Percentiles rank a stretch among this genome's conserved stretches.
Conservation (phyloP, 2,329 filamentous ascomycete genomes). For the Beauveria scarabaeidicola region DNA sequence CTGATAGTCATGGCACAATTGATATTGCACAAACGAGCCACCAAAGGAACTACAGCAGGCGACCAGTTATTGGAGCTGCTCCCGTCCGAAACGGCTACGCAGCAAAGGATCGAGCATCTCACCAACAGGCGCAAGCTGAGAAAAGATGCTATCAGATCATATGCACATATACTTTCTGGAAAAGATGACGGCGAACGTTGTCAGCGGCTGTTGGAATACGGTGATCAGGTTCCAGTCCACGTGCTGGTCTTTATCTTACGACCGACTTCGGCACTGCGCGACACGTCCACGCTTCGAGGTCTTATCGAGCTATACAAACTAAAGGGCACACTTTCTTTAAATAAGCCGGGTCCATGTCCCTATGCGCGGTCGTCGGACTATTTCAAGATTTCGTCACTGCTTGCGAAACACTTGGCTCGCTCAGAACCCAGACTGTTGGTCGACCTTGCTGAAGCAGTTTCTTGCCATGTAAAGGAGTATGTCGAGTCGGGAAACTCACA, state of each 20-base stretch:
- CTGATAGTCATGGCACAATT: neutral
- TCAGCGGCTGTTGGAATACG: conserved; percentile 21
- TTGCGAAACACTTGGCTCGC: conserved; percentile 24
- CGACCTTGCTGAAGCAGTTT: conserved; percentile 21
- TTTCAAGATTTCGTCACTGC: conserved; percentile 19
- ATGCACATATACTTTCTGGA: conserved; percentile 22
- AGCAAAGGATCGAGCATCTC: conserved; percentile 15
- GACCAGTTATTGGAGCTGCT: conserved; percentile 17
- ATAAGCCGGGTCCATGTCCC: conserved; percentile 5
- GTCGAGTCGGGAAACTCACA: conserved; percentile 10
- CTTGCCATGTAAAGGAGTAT: conserved; percentile 20
- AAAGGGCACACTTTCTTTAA: neutral
- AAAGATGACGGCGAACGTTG: conserved; percentile 25
- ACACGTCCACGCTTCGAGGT: conserved; percentile 17
- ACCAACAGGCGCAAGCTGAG: conserved; percentile 16
- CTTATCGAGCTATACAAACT: conserved; percentile 21
- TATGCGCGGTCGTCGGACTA: conserved; percentile 16
- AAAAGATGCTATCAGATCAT: conserved; percentile 18
- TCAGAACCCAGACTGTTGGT: conserved; percentile 26
- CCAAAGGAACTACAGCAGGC: neutral
- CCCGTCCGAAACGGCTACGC: conserved; percentile 18
- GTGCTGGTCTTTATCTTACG: conserved; percentile 25
- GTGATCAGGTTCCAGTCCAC: conserved; percentile 16
- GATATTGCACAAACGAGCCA: neutral
- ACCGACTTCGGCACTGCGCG: conserved; percentile 17